phyloP scores from a whole-genome alignment of 441 rosid species.

The Mallotus japonicus region DNA sequence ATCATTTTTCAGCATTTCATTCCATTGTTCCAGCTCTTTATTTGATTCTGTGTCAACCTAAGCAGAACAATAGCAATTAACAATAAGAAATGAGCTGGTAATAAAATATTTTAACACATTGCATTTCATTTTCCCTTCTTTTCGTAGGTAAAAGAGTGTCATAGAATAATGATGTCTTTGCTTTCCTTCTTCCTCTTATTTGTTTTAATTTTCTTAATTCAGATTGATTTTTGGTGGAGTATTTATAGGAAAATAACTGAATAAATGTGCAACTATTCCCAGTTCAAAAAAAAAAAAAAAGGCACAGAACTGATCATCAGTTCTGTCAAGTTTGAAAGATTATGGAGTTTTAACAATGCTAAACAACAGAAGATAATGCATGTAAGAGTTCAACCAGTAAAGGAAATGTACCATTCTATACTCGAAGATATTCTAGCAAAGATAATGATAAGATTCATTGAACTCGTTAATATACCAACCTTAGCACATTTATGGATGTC shows the following conservation, averaged over 20 bases:
- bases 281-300: too few species aligned
- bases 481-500: constrained; percentile 95
- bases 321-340: neutral
- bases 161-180: too few species aligned
- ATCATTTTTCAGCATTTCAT: constrained; percentile 81
- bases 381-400: neutral
- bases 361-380: neutral
- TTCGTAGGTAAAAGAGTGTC: too few species aligned
- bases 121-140: too few species aligned
- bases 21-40: constrained; percentile 97
- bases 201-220: neutral
- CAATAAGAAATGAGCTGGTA: neutral
- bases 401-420: neutral
- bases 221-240: neutral
- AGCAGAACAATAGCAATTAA: constrained; percentile 22
- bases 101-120: neutral
- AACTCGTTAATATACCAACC: constrained; percentile 43
- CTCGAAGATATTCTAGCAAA: neutral
- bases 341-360: neutral
- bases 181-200: too few species aligned
- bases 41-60: constrained; percentile 88
- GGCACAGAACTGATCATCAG: neutral
- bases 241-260: neutral
- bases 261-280: neutral
- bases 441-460: constrained; percentile 9